Conservation (phyloP, 2,329 filamentous ascomycete genomes). For the Zopfia rhizophila region DNA sequence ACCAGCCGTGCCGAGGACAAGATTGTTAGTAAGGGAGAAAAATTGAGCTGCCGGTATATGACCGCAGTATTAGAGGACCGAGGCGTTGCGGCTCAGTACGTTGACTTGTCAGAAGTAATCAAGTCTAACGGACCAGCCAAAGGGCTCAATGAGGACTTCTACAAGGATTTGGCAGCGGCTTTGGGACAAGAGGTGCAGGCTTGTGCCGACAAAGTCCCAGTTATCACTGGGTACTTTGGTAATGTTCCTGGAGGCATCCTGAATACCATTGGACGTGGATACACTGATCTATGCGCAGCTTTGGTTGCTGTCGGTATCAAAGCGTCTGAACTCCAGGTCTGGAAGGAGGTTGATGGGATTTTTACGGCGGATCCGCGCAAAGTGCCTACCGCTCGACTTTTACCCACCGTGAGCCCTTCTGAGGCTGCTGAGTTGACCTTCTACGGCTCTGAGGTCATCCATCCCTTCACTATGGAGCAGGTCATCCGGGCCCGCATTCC, state of each 20-base stretch:
- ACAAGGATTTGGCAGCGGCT: constrained; percentile 52
- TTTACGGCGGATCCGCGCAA: constrained; percentile 88
- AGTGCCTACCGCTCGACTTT: constrained; percentile 90
- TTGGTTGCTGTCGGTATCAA: constrained; percentile 88
- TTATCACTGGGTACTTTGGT: constrained; percentile 90
- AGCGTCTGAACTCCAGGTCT: constrained; percentile 91
- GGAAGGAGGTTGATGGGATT: constrained; percentile 99
- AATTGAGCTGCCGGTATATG: constrained; percentile 93
- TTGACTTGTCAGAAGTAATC: constrained; percentile 87
- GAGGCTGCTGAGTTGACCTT: constrained; percentile 94
- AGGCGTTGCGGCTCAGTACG: constrained; percentile 85
- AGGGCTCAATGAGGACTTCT: constrained; percentile 60
- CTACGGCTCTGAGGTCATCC: constrained; percentile 86
- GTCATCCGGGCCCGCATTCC: constrained; percentile 79
- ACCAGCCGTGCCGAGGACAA: constrained; percentile 68
- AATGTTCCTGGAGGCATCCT: constrained; percentile 90
- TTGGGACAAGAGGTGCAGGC: constrained; percentile 56
- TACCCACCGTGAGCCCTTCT: constrained; percentile 87
- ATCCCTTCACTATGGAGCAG: constrained; percentile 99
- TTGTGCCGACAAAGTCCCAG: constrained; percentile 57
- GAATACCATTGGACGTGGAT: constrained; percentile 91
- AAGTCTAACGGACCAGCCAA: constrained; percentile 64
- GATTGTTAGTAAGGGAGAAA: constrained; percentile 95
- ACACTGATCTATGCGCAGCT: constrained; percentile 95
- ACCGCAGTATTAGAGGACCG: constrained; percentile 82